These are phyloP conservation scores for Pseudovirgaria hyperparasitica DNA, from an alignment of 2,329 filamentous ascomycete genomes.

Conservation along the genomic window DNA sequence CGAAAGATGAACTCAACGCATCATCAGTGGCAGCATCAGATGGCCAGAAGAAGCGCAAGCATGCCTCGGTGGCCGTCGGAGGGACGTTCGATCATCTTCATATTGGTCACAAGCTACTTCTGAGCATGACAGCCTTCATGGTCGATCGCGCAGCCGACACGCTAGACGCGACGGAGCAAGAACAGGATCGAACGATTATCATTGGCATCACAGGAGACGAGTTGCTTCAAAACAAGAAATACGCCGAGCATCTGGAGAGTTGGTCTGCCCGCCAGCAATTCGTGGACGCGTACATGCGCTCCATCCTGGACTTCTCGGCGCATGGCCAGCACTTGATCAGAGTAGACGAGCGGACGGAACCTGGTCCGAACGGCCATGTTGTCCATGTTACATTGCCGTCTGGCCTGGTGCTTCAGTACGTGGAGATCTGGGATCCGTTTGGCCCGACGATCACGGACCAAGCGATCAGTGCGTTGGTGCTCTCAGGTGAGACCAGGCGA, in stretches of 20 bases:
- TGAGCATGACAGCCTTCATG: constrained; percentile 73
- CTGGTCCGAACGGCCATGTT: constrained; percentile 37
- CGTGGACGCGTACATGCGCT: constrained; percentile 57
- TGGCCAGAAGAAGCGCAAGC: constrained; percentile 15
- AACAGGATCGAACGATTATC: constrained; percentile 45
- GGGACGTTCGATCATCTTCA: constrained; percentile 97
- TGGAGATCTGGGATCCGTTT: constrained; percentile 76
- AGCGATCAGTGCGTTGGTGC: constrained; percentile 64
- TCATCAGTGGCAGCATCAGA: constrained; percentile 3
- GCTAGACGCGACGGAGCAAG: too few species aligned
- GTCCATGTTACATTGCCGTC: constrained; percentile 46
- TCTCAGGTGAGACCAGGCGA: constrained; percentile 75
- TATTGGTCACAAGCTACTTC: constrained; percentile 86
- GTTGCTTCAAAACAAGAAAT: constrained; percentile 80
- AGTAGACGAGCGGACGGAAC: constrained; percentile 32
- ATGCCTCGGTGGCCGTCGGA: constrained; percentile 63
- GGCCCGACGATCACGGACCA: constrained; percentile 82
- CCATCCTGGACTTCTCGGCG: constrained; percentile 46
- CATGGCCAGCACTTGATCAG: constrained; percentile 28
- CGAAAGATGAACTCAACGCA: neutral
- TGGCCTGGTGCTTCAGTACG: constrained; percentile 60
- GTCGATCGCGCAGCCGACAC: constrained; percentile 32
- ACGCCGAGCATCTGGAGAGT: constrained; percentile 63
- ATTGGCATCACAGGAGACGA: constrained; percentile 84
- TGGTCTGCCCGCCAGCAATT: constrained; percentile 63